Conservation (phyloP, 345 rosid genomes). For the Populus euphratica region DNA sequence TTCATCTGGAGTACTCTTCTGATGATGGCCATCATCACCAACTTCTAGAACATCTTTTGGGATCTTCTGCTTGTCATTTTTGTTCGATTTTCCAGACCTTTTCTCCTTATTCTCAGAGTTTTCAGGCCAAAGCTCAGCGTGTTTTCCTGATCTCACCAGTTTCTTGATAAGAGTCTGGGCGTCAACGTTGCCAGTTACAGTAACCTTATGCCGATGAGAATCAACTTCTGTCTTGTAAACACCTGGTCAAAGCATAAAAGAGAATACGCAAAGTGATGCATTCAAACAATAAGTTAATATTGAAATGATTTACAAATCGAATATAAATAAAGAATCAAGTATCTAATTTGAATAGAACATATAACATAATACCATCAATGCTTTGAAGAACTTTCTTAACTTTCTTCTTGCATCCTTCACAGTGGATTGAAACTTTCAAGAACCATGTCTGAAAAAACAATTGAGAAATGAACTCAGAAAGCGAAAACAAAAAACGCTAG, state of each 20-base stretch:
- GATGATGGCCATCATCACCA: background rate
- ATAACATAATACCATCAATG: constrained; percentile 45
- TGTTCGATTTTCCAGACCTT: constrained; percentile 30
- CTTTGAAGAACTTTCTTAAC: constrained; percentile 63
- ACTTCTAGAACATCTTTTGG: constrained; percentile 15
- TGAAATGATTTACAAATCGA: background rate
- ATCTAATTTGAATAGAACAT: background rate
- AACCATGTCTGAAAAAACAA: constrained; percentile 49
- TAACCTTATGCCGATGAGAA: constrained; percentile 59
- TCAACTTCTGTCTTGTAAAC: constrained; percentile 58
- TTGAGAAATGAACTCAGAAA: background rate
- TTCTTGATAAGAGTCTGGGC: constrained; percentile 50
- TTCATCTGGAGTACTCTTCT: constrained; percentile 8
- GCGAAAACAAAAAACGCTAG: background rate
- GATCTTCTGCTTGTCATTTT: constrained; percentile 21
- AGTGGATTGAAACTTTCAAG: constrained; percentile 62
- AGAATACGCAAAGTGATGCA: background rate
- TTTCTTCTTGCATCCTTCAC: constrained; percentile 72
- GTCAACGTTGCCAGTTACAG: constrained; percentile 55
- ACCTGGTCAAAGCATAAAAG: constrained; percentile 34
- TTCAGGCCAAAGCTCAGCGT: constrained; percentile 55
- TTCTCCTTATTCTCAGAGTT: constrained; percentile 31
- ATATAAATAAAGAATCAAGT: background rate
- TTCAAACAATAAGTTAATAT: background rate
- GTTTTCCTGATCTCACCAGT: constrained; percentile 53